Evolutionary conservation across 2,329 filamentous ascomycete genomes (phyloP).

Genomic region (Phaeosphaeria sp.): DNA sequence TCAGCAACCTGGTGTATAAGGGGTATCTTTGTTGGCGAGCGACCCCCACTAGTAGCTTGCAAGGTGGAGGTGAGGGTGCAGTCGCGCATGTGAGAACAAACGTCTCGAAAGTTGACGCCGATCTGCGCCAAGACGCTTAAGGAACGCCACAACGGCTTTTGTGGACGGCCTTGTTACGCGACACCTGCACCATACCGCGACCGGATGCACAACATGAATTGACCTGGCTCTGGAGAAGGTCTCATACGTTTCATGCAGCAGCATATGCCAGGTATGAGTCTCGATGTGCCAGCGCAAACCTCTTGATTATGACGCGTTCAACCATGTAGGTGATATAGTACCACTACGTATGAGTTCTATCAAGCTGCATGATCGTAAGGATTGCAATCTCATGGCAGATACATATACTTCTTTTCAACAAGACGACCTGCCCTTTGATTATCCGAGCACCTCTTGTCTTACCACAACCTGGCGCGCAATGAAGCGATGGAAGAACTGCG

Average conservation of each 20-base stretch:
- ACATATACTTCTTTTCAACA: too few relatives aligned
- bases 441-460: too few relatives aligned
- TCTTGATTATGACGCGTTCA: not conserved
- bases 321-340: too few relatives aligned
- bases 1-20: not conserved
- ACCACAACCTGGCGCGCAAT: too few relatives aligned
- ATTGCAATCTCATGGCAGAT: too few relatives aligned
- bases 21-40: slow-evolving; percentile 1
- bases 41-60: slow-evolving; percentile 7
- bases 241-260: not conserved
- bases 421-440: too few relatives aligned
- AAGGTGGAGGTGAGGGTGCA: slow-evolving; percentile 11
- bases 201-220: not conserved
- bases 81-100: not conserved
- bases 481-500: too few relatives aligned
- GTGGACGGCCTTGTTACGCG: not conserved
- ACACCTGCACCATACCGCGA: not conserved
- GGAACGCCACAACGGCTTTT: not conserved
- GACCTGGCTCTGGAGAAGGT: not conserved
- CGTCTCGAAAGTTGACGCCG: slow-evolving; percentile 6
- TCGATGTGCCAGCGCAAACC: too few relatives aligned
- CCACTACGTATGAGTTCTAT: too few relatives aligned
- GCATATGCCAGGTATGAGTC: too few relatives aligned
- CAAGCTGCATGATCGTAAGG: too few relatives aligned
- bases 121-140: slow-evolving; percentile 8